Evolutionary conservation across 2,329 filamentous ascomycete genomes (phyloP).

Genomic region (Pestalotiopsis sp.): DNA sequence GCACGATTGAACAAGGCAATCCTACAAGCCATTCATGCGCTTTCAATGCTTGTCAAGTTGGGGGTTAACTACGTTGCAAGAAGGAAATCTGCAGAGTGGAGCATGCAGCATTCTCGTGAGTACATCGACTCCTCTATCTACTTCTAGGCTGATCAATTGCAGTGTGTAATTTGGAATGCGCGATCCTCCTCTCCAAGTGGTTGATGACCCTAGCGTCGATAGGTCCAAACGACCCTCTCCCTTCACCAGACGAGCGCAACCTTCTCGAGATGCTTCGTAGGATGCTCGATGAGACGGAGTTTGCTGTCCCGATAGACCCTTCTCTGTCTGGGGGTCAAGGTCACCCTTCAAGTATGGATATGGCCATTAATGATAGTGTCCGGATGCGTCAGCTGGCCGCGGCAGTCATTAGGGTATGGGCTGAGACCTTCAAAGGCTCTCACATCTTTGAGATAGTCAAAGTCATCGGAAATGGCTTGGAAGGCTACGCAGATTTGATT

Average conservation of each 20-base stretch:
- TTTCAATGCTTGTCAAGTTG: constrained; percentile 65
- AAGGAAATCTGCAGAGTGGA: constrained; percentile 62
- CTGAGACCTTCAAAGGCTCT: constrained; percentile 61
- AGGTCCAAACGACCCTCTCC: constrained; percentile 48
- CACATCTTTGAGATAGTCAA: constrained; percentile 62
- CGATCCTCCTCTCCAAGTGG: constrained; percentile 61
- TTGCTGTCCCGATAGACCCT: constrained; percentile 59
- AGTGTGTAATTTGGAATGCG: constrained; percentile 65
- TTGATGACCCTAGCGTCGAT: constrained; percentile 56
- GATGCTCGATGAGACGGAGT: constrained; percentile 63
- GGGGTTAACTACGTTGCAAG: constrained; percentile 63
- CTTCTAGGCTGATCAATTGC: constrained; percentile 19
- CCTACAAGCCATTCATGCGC: constrained; percentile 66
- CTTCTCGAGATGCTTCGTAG: constrained; percentile 56
- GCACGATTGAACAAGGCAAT: constrained; percentile 63
- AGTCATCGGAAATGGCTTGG: constrained; percentile 57
- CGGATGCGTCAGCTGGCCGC: constrained; percentile 57
- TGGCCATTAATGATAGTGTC: constrained; percentile 46
- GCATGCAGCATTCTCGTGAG: constrained; percentile 62
- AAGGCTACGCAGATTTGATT: constrained; percentile 56
- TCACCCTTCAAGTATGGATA: constrained; percentile 40
- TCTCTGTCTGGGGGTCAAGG: constrained; percentile 45
- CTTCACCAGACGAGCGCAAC: constrained; percentile 52
- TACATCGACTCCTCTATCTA: constrained; percentile 13
- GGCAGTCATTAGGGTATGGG: constrained; percentile 61